Evolutionary conservation across 1,284 basidiomycete genomes (phyloP).

Genomic region (Bondarzewia mesenterica): DNA sequence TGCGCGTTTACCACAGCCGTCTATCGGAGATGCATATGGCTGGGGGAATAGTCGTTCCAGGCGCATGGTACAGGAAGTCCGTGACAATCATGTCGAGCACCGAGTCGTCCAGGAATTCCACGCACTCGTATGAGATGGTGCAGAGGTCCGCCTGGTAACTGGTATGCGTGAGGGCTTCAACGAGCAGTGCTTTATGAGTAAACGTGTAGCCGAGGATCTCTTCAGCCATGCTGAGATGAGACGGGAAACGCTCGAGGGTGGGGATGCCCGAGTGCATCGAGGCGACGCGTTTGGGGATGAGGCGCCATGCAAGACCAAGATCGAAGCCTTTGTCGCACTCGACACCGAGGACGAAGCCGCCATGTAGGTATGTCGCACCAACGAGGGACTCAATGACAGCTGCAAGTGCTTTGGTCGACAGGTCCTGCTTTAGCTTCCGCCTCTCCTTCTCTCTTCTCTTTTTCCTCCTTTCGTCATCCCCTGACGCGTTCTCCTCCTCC

Average conservation of each 20-base stretch:
- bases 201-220: constrained; percentile 66
- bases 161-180: constrained; percentile 74
- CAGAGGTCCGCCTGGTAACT: constrained; percentile 53
- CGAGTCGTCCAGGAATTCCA: constrained; percentile 79
- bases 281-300: constrained; percentile 37
- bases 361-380: constrained; percentile 68
- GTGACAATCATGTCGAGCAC: constrained; percentile 60
- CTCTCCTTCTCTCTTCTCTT: too few species aligned
- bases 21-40: constrained; percentile 59
- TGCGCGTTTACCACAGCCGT: constrained; percentile 64
- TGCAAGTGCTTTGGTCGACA: constrained; percentile 68
- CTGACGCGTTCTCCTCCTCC: too few species aligned
- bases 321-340: constrained; percentile 50
- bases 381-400: constrained; percentile 74
- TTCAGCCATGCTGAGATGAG: constrained; percentile 52
- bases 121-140: constrained; percentile 70
- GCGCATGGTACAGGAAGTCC: constrained; percentile 54
- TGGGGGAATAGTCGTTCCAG: constrained; percentile 55
- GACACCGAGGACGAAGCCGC: constrained; percentile 54
- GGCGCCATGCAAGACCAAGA: constrained; percentile 50
- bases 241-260: constrained; percentile 33
- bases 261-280: constrained; percentile 37
- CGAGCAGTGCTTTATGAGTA: constrained; percentile 50
- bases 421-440: constrained; percentile 28
- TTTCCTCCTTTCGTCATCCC: constrained; percentile 17